A percentile compares a stretch with the other conserved stretches of the same genome.
Conservation (phyloP, 1,284 basidiomycete species). For the Cerioporus squamosus region DNA sequence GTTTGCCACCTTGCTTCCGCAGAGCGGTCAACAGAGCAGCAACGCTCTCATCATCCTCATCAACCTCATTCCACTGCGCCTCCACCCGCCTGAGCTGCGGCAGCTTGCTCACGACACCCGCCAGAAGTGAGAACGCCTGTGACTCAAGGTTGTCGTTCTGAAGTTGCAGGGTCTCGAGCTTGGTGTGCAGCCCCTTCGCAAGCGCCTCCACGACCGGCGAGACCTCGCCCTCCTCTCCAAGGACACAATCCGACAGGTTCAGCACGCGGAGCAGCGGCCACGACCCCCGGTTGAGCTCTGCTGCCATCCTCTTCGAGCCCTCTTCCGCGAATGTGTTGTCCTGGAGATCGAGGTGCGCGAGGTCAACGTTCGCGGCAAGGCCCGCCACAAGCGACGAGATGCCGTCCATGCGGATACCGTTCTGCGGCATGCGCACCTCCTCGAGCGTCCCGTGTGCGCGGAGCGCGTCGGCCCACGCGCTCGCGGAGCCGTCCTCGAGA, state of each 20-base stretch:
- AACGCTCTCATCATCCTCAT: constrained; percentile 75
- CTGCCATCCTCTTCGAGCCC: constrained; percentile 78
- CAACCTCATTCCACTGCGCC: constrained; percentile 87
- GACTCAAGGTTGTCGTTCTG: constrained; percentile 92
- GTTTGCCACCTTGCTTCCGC: constrained; percentile 67
- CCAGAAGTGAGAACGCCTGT: constrained; percentile 70
- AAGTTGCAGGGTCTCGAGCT: constrained; percentile 77
- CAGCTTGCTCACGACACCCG: constrained; percentile 67
- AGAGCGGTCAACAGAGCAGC: constrained; percentile 68
- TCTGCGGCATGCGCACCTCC: constrained; percentile 95
- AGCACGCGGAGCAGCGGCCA: constrained; percentile 81
- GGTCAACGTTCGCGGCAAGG: constrained; percentile 66
- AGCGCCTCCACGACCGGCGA: constrained; percentile 69
- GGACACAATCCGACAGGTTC: constrained; percentile 92
- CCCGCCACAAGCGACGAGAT: constrained; percentile 84
- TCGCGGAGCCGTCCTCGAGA: constrained; percentile 89
- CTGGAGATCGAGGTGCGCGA: constrained; percentile 89
- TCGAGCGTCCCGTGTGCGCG: constrained; percentile 80
- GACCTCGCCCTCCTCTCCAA: constrained; percentile 71
- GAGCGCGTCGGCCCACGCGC: constrained; percentile 88
- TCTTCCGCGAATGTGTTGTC: constrained; percentile 92
- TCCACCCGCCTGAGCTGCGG: constrained; percentile 70
- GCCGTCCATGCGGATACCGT: constrained; percentile 95
- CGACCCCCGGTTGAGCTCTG: constrained; percentile 53
- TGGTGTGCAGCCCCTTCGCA: constrained; percentile 75